These are phyloP conservation scores for Oidium heveae DNA, from an alignment of 2,329 filamentous ascomycete species.

Conservation along the genomic window DNA sequence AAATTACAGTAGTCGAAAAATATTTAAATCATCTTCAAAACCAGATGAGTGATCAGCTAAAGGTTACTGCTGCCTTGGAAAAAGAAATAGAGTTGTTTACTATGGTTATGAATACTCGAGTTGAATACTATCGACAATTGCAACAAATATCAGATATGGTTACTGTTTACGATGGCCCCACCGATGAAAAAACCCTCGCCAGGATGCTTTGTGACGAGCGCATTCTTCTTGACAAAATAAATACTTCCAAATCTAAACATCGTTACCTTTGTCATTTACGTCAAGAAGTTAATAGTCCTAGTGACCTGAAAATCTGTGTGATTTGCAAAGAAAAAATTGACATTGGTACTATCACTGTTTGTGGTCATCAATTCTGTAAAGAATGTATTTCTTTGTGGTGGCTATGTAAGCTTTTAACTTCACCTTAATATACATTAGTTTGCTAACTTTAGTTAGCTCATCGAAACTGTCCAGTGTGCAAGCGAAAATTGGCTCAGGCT, in stretches of 20 bases:
- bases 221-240: conserved; percentile 29
- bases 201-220: conserved; percentile 34
- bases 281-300: conserved; percentile 22
- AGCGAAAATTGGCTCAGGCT: conserved; percentile 32
- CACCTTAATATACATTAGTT: too few species aligned
- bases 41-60: conserved; percentile 24
- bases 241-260: conserved; percentile 41
- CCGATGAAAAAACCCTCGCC: conserved; percentile 8
- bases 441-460: conserved; percentile 20
- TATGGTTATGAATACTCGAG: conserved; percentile 54
- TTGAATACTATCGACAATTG: conserved; percentile 78
- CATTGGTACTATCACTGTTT: conserved; percentile 59
- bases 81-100: conserved; percentile 56
- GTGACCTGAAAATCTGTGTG: conserved; percentile 47
- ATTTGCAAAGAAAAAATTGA: conserved; percentile 64
- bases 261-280: conserved; percentile 33
- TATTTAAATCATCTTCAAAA: conserved; percentile 36
- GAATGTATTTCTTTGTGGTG: conserved; percentile 69
- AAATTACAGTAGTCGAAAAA: conserved; percentile 36
- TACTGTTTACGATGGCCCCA: conserved; percentile 37
- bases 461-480: conserved; percentile 65
- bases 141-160: conserved; percentile 82
- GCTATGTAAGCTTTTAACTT: conserved; percentile 13
- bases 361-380: conserved; percentile 80
- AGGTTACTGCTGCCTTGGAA: conserved; percentile 24